Evolutionary conservation across 176 grass and related monocot genomes (phyloP).

Genomic region (Coix lacrymajobi): DNA sequence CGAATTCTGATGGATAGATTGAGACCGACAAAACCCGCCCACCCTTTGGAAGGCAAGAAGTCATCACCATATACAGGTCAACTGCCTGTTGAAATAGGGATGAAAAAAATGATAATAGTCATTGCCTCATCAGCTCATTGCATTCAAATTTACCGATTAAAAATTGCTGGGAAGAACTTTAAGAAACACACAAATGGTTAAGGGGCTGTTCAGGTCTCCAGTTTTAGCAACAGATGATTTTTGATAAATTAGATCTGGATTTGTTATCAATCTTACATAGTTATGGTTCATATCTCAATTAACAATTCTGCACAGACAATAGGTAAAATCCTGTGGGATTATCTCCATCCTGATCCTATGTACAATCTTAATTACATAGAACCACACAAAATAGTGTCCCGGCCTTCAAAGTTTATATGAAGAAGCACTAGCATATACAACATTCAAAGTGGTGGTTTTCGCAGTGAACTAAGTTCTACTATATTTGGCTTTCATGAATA

Average conservation of each 20-base stretch:
- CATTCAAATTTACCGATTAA: background rate
- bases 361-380: background rate
- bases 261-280: background rate
- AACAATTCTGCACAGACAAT: background rate
- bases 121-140: background rate
- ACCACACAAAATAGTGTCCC: background rate
- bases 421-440: background rate
- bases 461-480: no score
- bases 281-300: background rate
- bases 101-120: constrained; percentile 1
- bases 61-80: constrained; percentile 92
- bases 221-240: background rate
- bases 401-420: no score
- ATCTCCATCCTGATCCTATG: background rate
- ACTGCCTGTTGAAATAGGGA: constrained; percentile 46
- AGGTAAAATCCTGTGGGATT: background rate
- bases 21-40: constrained; percentile 61
- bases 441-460: no score
- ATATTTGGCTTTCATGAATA: background rate
- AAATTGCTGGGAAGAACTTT: background rate
- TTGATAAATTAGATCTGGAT: background rate
- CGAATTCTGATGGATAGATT: constrained; percentile 89
- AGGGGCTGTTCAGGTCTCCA: background rate
- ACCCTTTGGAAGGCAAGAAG: constrained; percentile 61
- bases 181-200: background rate